Evolutionary conservation across 192 early-diverging fungal genomes (phyloP), one percentile per base, ranked within the genome.

Genomic region (Funneliformis geosporum): DNA sequence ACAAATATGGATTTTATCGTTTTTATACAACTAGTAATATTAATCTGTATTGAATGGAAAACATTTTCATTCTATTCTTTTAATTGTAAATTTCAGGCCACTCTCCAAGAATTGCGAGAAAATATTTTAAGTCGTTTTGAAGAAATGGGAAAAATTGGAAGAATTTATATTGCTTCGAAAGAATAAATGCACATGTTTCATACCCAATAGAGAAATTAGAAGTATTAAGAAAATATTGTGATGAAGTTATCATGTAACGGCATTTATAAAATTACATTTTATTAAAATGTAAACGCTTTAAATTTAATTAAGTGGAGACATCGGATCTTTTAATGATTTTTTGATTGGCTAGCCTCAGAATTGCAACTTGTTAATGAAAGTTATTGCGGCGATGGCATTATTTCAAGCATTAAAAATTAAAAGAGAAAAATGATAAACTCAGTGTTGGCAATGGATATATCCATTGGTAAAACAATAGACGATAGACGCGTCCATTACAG

Each of bases 101-200:
- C 79, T 46, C 50, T 91, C 12, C 42, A 67, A 7, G 70, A 78
- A 38, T 80, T 88, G 38, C 85, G 86, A 23, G 78, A 83, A 72
- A 72, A 76, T 59, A 79, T 91, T 16, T 61, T 89, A 33, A 67
- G 55, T 1, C 81, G 87, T 65, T 74, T 91, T 6, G 75, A 79
- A n/a, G 66, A 76, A 21, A 78, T 92, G 78, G 85, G 87, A 42
- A 83, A 93, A 27, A 88, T 93, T 7, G 94, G 94, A 8, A 88
- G 94, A 33, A 91, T 95, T 59, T 95, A 95, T 80, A 82, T 95
- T 23, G 88, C 89, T 23, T 80, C 5, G 90, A 95, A 82, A 93
- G 94, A 0, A 91, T 95, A 84, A 95, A 95, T 80, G 93, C 92
- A n/a, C 94, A 95, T 82, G 85, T 94, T 12, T 90, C 91, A 61